A percentile compares a stretch with the other conserved stretches of the same genome.
phyloP scores from a whole-genome alignment of 495 filamentous ascomycete species.

The Astrothelium macrocarpum region DNA sequence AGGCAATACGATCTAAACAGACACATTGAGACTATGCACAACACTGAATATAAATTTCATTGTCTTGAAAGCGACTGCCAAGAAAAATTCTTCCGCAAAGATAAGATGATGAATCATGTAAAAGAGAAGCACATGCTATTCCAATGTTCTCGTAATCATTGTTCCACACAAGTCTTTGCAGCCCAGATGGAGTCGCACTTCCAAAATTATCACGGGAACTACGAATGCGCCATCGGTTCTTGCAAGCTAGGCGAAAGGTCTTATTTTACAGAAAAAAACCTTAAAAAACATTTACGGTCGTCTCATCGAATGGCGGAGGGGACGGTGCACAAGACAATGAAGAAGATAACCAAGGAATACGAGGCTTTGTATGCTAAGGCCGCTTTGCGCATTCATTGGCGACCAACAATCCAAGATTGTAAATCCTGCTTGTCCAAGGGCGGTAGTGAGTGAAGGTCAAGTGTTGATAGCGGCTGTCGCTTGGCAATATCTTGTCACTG shows the following conservation, averaged over 20 bases:
- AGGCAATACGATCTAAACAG: neutral
- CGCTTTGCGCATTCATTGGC: neutral
- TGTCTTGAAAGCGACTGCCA: slow-evolving; percentile 10
- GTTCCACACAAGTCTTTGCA: slow-evolving; percentile 7
- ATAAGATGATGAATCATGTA: slow-evolving; percentile 9
- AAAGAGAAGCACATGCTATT: slow-evolving; percentile 8
- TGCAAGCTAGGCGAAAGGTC: neutral
- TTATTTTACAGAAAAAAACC: neutral
- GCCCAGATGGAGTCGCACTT: neutral
- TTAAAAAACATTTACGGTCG: neutral
- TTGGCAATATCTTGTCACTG: neutral
- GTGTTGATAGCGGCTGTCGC: neutral
- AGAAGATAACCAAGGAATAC: too few species aligned
- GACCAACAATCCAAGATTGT: neutral
- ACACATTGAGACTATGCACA: neutral
- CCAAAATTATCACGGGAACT: neutral
- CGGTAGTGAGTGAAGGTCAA: neutral
- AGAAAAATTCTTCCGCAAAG: slow-evolving; percentile 8
- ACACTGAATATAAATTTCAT: neutral
- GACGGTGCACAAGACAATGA: too few species aligned
- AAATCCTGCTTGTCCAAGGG: neutral
- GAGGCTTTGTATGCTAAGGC: neutral
- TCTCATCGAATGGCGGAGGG: neutral
- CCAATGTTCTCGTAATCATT: slow-evolving; percentile 8
- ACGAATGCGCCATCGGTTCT: neutral